Conservation (phyloP, 2,329 filamentous ascomycete genomes). For the Rhytidhysteron rufulum region DNA sequence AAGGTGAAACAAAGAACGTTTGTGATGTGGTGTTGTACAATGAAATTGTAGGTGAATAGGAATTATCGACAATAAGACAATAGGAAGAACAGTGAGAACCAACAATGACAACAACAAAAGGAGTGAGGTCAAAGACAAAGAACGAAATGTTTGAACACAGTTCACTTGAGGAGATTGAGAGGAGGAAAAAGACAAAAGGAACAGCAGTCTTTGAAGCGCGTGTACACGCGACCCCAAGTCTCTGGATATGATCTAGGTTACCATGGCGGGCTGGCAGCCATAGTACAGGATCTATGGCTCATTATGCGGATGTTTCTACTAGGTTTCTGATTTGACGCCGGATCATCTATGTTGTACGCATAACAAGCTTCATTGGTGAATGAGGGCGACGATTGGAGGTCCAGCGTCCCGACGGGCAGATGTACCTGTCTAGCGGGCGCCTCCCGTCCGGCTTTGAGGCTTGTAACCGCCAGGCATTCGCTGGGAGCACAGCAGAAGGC, state of each 20-base stretch:
- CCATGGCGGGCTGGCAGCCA: constrained; percentile 23
- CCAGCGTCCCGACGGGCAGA: constrained; percentile 14
- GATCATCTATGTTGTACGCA: constrained; percentile 22
- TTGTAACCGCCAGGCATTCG: constrained; percentile 36
- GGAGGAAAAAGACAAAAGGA: constrained; percentile 6
- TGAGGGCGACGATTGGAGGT: constrained; percentile 30
- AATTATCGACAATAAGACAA: constrained; percentile 6
- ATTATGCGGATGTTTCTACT: constrained; percentile 11
- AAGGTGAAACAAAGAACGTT: constrained; percentile 22
- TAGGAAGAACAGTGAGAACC: constrained; percentile 1
- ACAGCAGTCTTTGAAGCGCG: constrained; percentile 11
- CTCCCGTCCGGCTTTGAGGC: constrained; percentile 25
- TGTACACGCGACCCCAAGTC: constrained; percentile 24
- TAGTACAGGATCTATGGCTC: constrained; percentile 23
- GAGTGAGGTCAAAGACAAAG: constrained; percentile 11
- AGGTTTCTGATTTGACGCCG: constrained; percentile 22
- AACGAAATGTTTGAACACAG: constrained; percentile 3
- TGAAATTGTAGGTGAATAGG: constrained; percentile 14
- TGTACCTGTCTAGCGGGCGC: constrained; percentile 27
- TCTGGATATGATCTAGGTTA: constrained; percentile 16
- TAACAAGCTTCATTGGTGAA: constrained; percentile 18
- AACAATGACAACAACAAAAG: constrained; percentile 14
- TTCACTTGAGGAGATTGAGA: constrained; percentile 10
- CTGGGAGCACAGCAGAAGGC: constrained; percentile 29
- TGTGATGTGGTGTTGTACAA: constrained; percentile 22